Conservation (phyloP, 192 early-diverging fungal genomes). For the Backusella macrospora region DNA sequence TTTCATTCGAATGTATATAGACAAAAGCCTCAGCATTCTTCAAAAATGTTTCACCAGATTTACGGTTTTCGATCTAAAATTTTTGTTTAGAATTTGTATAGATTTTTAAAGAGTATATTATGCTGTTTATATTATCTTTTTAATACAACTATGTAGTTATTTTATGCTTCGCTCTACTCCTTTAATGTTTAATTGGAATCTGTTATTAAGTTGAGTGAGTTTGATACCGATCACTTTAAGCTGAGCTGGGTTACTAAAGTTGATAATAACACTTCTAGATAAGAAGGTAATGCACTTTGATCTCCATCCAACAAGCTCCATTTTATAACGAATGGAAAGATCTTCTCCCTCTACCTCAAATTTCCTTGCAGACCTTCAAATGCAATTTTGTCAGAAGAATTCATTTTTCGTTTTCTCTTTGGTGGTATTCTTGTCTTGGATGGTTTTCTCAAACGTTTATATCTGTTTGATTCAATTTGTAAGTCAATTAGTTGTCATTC, state of each 20-base stretch:
- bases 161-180: background rate
- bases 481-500: slow-evolving; percentile 7
- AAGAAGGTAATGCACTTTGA: too few relatives aligned
- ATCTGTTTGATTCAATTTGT: background rate
- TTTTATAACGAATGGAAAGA: too few relatives aligned
- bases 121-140: slow-evolving; percentile 9
- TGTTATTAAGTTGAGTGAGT: too few relatives aligned
- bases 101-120: background rate
- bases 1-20: background rate
- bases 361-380: too few relatives aligned
- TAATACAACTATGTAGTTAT: background rate
- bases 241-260: too few relatives aligned
- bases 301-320: too few relatives aligned
- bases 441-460: slow-evolving; percentile 6
- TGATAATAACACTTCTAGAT: too few relatives aligned
- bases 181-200: too few relatives aligned
- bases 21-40: background rate
- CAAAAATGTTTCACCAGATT: background rate
- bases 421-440: background rate
- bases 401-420: too few relatives aligned
- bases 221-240: too few relatives aligned
- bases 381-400: too few relatives aligned
- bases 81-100: background rate
- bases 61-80: background rate
- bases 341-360: too few relatives aligned